A percentile compares a stretch with the other conserved stretches of the same genome.
Evolutionary conservation across 352 stramenopile species (phyloP).

Genomic region (Blastocystis sp.): DNA sequence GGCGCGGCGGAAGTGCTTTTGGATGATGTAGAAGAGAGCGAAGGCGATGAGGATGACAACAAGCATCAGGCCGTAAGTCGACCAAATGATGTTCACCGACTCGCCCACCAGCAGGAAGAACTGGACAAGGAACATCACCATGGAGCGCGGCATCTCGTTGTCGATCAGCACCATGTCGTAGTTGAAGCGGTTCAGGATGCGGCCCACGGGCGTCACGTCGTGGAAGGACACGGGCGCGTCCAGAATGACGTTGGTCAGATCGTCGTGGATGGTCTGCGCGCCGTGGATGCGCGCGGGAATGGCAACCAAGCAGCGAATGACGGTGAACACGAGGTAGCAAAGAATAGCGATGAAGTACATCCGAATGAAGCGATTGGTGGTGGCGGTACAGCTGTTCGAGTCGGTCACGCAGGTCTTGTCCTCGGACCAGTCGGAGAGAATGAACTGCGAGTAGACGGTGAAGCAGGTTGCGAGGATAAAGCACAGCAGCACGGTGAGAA

Average conservation of each 20-base stretch:
- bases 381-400: no score
- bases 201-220: no score
- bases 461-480: slow-evolving; percentile 7
- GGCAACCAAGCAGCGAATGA: not conserved
- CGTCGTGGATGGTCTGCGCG: slow-evolving; percentile 74
- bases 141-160: slow-evolving; percentile 42
- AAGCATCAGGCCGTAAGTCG: slow-evolving; percentile 48
- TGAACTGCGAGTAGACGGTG: slow-evolving; percentile 50
- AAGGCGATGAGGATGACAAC: slow-evolving; percentile 24
- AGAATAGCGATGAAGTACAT: not conserved
- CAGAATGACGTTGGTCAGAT: slow-evolving; percentile 76
- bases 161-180: slow-evolving; percentile 4
- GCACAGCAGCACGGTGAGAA: slow-evolving; percentile 27
- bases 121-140: slow-evolving; percentile 49
- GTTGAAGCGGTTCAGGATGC: no score
- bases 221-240: no score
- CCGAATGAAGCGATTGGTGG: not conserved
- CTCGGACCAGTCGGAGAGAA: slow-evolving; percentile 34
- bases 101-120: not conserved
- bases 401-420: slow-evolving; percentile 20
- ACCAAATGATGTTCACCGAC: slow-evolving; percentile 26
- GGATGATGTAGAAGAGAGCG: slow-evolving; percentile 64
- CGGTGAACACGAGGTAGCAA: not conserved
- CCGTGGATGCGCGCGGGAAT: not conserved
- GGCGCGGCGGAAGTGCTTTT: slow-evolving; percentile 57